A percentile compares a stretch with the other conserved stretches of the same genome.
Evolutionary conservation across 192 early-diverging fungal species (phyloP).

Genomic region (Chytriomyces confervae): DNA sequence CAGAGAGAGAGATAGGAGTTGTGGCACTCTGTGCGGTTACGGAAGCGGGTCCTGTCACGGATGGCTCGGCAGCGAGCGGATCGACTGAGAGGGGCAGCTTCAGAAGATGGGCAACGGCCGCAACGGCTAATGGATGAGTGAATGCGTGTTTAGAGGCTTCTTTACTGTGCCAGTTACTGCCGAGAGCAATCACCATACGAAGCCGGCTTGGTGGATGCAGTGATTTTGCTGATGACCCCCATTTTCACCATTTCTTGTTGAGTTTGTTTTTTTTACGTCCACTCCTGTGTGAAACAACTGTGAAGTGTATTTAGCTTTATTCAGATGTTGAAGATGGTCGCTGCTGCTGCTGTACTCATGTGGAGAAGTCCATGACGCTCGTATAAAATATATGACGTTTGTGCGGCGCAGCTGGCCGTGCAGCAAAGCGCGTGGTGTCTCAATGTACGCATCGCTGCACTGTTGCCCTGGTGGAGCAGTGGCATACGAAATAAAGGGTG

Average conservation of each 20-base stretch:
- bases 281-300: no score
- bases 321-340: no score
- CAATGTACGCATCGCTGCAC: no score
- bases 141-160: not conserved
- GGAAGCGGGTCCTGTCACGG: not conserved
- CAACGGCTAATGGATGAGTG: constrained; percentile 19
- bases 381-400: no score
- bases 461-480: no score
- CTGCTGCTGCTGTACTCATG: no score
- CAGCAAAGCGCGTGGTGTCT: no score
- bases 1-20: constrained; percentile 21
- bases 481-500: no score
- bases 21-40: not conserved
- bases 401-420: no score
- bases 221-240: not conserved
- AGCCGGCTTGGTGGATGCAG: not conserved
- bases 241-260: not conserved
- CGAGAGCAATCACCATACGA: constrained; percentile 20
- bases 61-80: not conserved
- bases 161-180: not conserved
- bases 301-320: no score
- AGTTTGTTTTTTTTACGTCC: not conserved
- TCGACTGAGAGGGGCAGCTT: constrained; percentile 26
- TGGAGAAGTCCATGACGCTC: no score
- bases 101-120: constrained; percentile 31